Base-by-base conservation (phyloP, 345 rosid species). In the Raphanus raphanistrum region DNA sequence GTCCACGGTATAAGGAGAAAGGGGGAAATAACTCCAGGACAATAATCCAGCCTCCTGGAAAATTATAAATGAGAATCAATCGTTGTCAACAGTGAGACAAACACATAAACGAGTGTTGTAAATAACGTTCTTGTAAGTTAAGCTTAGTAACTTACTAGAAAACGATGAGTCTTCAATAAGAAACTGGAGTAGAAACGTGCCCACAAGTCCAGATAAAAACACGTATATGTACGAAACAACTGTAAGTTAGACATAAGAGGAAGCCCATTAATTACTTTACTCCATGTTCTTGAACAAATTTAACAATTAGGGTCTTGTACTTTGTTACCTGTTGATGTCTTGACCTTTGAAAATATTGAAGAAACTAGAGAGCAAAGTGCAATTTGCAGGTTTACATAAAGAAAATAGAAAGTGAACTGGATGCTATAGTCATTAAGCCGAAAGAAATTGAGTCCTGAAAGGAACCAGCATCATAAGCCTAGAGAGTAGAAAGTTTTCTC, bases 181-280 rank as follows among this genome's bases (percentile, higher is more conserved):
- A 83, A 75, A 31, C 79, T 90, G 82, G 74, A 90, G 88, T 64
- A 94, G 91, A 76, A 88, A 92, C 73, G 66, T 72, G 15, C 97
- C 97, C 52, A 94, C 71, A n/a, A 94, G 98, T 35, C 95, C 97
- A 66, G 93, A 76, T 79, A 89, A 97, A 71, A 90, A 94, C 52
- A 90, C 91, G 3, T 62, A 68, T 74, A 92, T 80, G 81, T 89
- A 92, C 64, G 85, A 89, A 43, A 72, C 80, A 74, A 92, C 98
- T 93, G 86, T 17, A 73, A 36, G 32, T 71, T 25, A 79, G 70
- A 87, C 97, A 97, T 15, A 55, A 43, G 43, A 68, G 32, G 50
- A 29, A 57, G n/a, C 4, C 0, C 29, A 68, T 74, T 38, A 54
- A 5, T 32, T 63, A 8, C 55, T 61, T 50, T 9, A 58, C 3